Percentiles rank a stretch among this genome's conserved stretches.
Conservation (phyloP, 192 early-diverging fungal species). For the Funneliformis mosseae region DNA sequence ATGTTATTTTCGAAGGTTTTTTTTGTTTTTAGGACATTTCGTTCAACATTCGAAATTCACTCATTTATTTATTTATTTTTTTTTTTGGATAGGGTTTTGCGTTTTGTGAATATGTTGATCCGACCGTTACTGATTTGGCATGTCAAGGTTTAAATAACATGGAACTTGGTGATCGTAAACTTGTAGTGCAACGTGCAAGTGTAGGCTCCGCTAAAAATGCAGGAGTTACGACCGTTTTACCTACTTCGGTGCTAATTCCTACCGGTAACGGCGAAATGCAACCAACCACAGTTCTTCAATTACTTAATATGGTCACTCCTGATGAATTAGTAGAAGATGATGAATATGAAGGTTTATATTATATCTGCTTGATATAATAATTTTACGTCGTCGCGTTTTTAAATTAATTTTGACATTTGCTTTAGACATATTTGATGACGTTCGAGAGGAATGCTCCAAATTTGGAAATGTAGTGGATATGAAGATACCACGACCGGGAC, state of each 20-base stretch:
- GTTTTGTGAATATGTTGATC: constrained; percentile 94
- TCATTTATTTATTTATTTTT: neutral
- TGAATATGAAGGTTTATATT: constrained; percentile 73
- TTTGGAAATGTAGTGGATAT: constrained; percentile 82
- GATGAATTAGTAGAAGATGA: constrained; percentile 84
- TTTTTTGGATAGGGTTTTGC: constrained; percentile 76
- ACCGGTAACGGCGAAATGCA: constrained; percentile 56
- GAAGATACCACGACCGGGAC: constrained; percentile 79
- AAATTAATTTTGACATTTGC: constrained; percentile 3
- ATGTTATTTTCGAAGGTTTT: neutral
- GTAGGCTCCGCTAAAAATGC: constrained; percentile 71
- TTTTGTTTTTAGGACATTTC: neutral
- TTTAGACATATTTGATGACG: constrained; percentile 86
- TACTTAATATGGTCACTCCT: constrained; percentile 93
- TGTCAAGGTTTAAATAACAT: constrained; percentile 95
- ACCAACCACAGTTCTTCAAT: constrained; percentile 80
- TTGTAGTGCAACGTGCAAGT: constrained; percentile 93
- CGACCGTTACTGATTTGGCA: constrained; percentile 86
- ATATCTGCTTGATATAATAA: neutral
- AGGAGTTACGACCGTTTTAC: constrained; percentile 44
- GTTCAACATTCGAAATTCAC: neutral
- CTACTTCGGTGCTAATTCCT: constrained; percentile 52
- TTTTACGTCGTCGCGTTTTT: neutral
- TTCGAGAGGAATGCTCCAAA: constrained; percentile 85
- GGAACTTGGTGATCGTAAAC: constrained; percentile 89